Conservation (phyloP, 2,329 filamentous ascomycete genomes). For the Neonectria magnoliae region DNA sequence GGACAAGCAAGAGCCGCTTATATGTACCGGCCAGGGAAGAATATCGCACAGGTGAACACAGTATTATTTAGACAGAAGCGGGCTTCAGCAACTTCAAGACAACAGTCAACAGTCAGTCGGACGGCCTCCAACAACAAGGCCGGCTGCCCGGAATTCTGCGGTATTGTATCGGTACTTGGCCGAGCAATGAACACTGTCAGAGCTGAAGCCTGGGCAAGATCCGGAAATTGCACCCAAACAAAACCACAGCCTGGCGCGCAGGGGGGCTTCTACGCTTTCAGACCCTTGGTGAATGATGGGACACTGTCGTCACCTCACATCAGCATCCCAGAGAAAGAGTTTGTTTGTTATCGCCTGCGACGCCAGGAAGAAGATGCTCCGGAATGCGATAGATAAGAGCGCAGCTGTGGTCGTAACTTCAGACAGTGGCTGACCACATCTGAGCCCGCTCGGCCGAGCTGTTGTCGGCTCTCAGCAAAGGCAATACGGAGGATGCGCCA, state of each 20-base stretch:
- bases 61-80: neutral
- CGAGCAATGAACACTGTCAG: constrained; percentile 13
- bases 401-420: neutral
- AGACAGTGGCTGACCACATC: neutral
- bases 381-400: constrained; percentile 33
- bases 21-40: neutral
- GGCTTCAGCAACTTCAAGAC: neutral
- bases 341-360: constrained; percentile 30
- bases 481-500: constrained; percentile 24
- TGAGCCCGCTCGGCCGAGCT: constrained; percentile 42
- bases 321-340: constrained; percentile 13
- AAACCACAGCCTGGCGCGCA: constrained; percentile 25
- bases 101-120: neutral
- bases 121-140: constrained; percentile 13
- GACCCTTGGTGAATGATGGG: constrained; percentile 25
- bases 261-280: constrained; percentile 22
- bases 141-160: constrained; percentile 31
- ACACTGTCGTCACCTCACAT: constrained; percentile 39
- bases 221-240: constrained; percentile 39
- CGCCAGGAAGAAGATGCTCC: constrained; percentile 23
- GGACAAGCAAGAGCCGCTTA: constrained; percentile 34
- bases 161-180: constrained; percentile 39
- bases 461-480: constrained; percentile 35
- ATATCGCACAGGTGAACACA: neutral
- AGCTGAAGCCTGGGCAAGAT: constrained; percentile 33